phyloP scores from a whole-genome alignment of 2,329 filamentous ascomycete genomes.

The Orbilia oligospora region DNA sequence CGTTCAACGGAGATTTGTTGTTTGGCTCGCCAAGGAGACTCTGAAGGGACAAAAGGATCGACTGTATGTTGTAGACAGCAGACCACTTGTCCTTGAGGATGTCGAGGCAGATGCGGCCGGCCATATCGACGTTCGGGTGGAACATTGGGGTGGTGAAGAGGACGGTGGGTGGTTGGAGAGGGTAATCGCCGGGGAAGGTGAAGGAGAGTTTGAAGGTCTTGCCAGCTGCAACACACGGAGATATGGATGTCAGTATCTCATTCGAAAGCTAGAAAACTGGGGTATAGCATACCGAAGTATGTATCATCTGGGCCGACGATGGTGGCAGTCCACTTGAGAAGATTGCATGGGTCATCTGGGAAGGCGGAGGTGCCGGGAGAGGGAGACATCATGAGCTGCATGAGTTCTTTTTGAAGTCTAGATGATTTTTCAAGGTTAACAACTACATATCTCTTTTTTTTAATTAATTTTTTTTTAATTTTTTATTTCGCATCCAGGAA shows the following conservation, averaged over 20 bases:
- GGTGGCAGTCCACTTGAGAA: conserved; percentile 92
- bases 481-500: neutral
- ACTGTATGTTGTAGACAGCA: conserved; percentile 95
- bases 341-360: conserved; percentile 88
- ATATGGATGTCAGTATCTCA: conserved; percentile 13
- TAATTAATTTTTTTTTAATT: no score
- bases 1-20: conserved; percentile 95
- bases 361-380: conserved; percentile 96
- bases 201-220: conserved; percentile 94
- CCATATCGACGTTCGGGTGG: conserved; percentile 98
- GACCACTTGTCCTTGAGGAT: conserved; percentile 99
- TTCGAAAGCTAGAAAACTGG: neutral
- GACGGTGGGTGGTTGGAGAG: conserved; percentile 89
- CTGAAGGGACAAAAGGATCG: conserved; percentile 91
- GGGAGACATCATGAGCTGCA: conserved; percentile 97
- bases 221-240: conserved; percentile 69
- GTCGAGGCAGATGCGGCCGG: conserved; percentile 94
- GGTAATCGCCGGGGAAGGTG: conserved; percentile 91
- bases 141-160: conserved; percentile 99
- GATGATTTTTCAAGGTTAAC: neutral
- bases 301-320: conserved; percentile 86
- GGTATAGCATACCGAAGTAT: conserved; percentile 50
- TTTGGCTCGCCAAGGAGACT: conserved; percentile 97
- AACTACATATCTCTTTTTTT: neutral
- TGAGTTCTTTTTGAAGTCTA: conserved; percentile 95